These are phyloP conservation scores for Entophlyctis helioformis DNA, from an alignment of 192 early-diverging fungal genomes.

Conservation along the genomic window DNA sequence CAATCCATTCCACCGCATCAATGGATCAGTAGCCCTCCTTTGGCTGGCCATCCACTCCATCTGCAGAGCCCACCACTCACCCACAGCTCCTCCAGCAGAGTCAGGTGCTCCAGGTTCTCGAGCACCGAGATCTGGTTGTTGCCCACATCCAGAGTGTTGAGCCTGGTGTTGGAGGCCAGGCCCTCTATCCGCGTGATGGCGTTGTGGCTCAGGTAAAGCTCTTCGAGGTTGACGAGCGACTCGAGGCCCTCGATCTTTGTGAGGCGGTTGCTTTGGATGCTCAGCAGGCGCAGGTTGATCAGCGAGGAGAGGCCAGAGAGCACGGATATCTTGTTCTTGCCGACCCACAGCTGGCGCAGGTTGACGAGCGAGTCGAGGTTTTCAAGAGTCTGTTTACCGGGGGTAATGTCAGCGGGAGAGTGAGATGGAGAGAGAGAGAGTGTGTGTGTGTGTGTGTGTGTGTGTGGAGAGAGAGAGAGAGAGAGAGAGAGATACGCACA, in stretches of 20 bases:
- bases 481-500: constrained; percentile 29
- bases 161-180: constrained; percentile 59
- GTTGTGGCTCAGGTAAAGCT: constrained; percentile 90
- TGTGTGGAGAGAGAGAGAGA: too few species aligned
- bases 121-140: constrained; percentile 67
- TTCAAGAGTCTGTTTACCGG: too few species aligned
- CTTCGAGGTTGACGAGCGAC: constrained; percentile 62
- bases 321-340: constrained; percentile 89
- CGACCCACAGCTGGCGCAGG: constrained; percentile 85
- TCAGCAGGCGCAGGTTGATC: constrained; percentile 46
- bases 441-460: too few species aligned
- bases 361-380: constrained; percentile 67
- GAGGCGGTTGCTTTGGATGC: constrained; percentile 81
- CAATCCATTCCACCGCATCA: too few species aligned
- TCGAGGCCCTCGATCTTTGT: constrained; percentile 59
- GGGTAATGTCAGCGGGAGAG: too few species aligned
- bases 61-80: constrained; percentile 32
- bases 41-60: too few species aligned
- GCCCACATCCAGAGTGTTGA: constrained; percentile 76
- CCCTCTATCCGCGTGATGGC: constrained; percentile 64
- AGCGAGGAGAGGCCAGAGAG: constrained; percentile 1
- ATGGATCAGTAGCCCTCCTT: too few species aligned
- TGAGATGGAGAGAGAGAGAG: too few species aligned
- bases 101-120: constrained; percentile 59
- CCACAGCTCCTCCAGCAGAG: constrained; percentile 79